These are phyloP conservation scores for Solanum okadae DNA, from an alignment of 257 asterid genomes.

Conservation along the genomic window DNA sequence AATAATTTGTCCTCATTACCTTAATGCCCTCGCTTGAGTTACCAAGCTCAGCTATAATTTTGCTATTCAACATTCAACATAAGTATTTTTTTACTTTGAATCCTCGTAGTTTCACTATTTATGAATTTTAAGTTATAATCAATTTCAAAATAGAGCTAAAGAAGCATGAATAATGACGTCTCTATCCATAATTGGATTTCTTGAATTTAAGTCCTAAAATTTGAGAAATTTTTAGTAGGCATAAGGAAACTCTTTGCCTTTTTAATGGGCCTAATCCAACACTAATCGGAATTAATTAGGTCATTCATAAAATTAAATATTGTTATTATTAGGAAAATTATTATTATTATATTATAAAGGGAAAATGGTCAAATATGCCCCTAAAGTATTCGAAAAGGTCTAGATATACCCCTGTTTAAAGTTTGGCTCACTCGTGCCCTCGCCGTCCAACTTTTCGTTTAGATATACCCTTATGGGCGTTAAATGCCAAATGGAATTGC, in stretches of 20 bases:
- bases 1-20: background rate
- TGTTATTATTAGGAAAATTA: background rate
- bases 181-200: background rate
- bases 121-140: background rate
- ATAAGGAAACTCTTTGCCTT: background rate
- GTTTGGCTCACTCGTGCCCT: too few species aligned
- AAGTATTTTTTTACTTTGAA: background rate
- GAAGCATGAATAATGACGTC: background rate
- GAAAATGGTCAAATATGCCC: too few species aligned
- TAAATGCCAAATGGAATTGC: too few species aligned
- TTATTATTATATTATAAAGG: too few species aligned
- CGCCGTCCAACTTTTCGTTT: too few species aligned
- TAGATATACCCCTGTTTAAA: background rate
- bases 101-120: background rate
- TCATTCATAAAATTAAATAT: background rate
- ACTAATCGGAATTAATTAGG: background rate
- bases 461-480: too few species aligned
- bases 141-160: background rate
- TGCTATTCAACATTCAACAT: background rate
- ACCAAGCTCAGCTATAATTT: background rate
- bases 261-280: background rate
- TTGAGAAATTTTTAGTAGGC: background rate
- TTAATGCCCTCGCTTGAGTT: background rate
- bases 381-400: background rate
- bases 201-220: background rate